Conservation (phyloP, 345 rosid species). For the Anastatica hierochuntica region DNA sequence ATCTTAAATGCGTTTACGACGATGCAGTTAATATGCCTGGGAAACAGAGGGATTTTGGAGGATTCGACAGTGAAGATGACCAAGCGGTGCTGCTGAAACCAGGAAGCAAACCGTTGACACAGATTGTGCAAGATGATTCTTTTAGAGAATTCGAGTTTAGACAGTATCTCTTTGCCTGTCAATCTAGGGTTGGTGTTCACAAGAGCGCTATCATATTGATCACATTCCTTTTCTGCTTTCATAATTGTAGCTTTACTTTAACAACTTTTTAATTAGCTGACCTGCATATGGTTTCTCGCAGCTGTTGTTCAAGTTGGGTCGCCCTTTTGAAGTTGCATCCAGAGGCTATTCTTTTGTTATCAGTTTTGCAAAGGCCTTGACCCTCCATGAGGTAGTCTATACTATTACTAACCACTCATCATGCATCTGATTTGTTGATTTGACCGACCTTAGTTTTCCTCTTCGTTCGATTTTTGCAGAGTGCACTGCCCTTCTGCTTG, state of each 20-base stretch:
- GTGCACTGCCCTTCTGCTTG: constrained; percentile 59
- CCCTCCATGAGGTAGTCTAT: constrained; percentile 58
- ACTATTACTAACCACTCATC: constrained; percentile 6
- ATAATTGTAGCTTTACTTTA: constrained; percentile 7
- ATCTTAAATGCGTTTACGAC: constrained; percentile 1
- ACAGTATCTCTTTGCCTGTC: constrained; percentile 90
- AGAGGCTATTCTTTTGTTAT: constrained; percentile 84
- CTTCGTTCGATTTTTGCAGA: constrained; percentile 32
- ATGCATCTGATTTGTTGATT: constrained; percentile 10
- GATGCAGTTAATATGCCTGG: constrained; percentile 61
- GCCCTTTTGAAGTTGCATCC: constrained; percentile 89
- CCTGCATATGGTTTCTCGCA: constrained; percentile 27
- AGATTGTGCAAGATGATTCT: constrained; percentile 84
- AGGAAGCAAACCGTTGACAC: constrained; percentile 61
- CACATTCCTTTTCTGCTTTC: constrained; percentile 12
- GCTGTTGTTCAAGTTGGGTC: constrained; percentile 83
- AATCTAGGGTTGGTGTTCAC: constrained; percentile 56
- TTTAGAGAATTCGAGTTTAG: constrained; percentile 92
- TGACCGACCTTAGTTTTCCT: constrained; percentile 10
- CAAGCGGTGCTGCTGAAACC: constrained; percentile 73
- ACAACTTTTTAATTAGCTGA: constrained; percentile 3
- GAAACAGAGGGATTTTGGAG: constrained; percentile 86
- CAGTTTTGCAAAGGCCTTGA: constrained; percentile 67
- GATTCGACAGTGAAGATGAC: constrained; percentile 79
- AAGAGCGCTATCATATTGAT: constrained; percentile 17